These are phyloP conservation scores for Aspergillus sp. DNA, from an alignment of 2,329 filamentous ascomycete species.

Conservation along the genomic window DNA sequence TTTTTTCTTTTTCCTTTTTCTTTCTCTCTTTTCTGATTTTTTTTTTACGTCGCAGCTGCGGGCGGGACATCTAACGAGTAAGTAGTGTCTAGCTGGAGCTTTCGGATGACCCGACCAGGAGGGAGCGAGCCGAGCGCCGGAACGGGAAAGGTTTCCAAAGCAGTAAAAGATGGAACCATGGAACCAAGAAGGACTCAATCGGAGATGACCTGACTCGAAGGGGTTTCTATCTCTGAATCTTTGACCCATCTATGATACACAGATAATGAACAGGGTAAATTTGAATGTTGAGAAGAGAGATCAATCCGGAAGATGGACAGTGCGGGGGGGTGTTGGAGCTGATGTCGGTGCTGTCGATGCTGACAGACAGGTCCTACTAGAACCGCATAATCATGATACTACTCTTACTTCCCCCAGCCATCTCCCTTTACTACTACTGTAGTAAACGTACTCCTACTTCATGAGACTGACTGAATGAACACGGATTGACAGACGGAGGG, in stretches of 20 bases:
- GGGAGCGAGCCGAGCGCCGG: not conserved
- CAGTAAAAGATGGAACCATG: not conserved
- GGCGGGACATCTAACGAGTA: not conserved
- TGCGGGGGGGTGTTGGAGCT: not conserved
- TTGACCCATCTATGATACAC: too few relatives aligned
- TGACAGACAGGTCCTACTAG: not conserved
- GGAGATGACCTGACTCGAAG: not conserved
- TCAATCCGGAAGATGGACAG: not conserved
- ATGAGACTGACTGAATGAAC: too few relatives aligned
- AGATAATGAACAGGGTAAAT: too few relatives aligned
- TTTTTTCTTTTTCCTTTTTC: too few relatives aligned
- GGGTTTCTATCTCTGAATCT: not conserved
- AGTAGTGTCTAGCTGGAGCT: not conserved
- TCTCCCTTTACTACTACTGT: not conserved
- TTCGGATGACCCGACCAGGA: not conserved
- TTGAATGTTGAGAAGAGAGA: too few relatives aligned
- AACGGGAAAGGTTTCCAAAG: slow-evolving; percentile 3
- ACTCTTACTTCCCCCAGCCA: not conserved
- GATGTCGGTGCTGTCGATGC: not conserved
- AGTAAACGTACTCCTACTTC: too few relatives aligned
- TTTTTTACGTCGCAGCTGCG: not conserved
- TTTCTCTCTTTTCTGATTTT: not conserved
- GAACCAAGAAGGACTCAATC: not conserved
- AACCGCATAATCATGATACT: not conserved
- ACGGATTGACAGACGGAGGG: too few relatives aligned